A percentile compares a stretch with the other conserved stretches of the same genome.
These are phyloP conservation scores for Achaetomium macrosporum DNA, from an alignment of 2,329 filamentous ascomycete genomes.

Conservation along the genomic window DNA sequence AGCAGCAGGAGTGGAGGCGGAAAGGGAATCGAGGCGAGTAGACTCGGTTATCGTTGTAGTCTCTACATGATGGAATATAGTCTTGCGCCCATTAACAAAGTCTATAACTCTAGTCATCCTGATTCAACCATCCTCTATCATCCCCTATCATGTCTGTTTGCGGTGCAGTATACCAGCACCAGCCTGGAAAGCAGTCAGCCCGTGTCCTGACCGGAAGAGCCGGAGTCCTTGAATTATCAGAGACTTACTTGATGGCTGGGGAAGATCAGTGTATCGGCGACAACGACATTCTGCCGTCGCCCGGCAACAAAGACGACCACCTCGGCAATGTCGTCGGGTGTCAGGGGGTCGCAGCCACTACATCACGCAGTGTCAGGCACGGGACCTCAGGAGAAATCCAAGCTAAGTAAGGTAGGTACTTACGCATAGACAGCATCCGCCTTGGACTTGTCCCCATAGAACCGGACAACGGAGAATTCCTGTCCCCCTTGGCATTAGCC, in stretches of 20 bases:
- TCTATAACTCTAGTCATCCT: not conserved
- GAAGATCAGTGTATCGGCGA: conserved; percentile 82
- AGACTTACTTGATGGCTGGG: conserved; percentile 77
- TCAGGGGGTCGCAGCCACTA: conserved; percentile 74
- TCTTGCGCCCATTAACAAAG: too few relatives aligned
- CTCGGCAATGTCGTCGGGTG: conserved; percentile 86
- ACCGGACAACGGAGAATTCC: conserved; percentile 86
- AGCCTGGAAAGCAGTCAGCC: conserved; percentile 24
- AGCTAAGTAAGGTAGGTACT: conserved; percentile 26
- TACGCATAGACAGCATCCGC: conserved; percentile 85
- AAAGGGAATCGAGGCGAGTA: too few relatives aligned
- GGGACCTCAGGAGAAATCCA: not conserved
- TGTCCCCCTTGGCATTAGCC: conserved; percentile 25
- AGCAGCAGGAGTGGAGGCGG: too few relatives aligned
- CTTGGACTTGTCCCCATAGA: conserved; percentile 82
- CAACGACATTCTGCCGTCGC: conserved; percentile 80
- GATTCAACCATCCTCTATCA: not conserved
- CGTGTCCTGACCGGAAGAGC: not conserved
- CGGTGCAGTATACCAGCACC: conserved; percentile 30
- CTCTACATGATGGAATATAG: not conserved
- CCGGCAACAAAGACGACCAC: conserved; percentile 80
- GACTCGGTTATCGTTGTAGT: not conserved
- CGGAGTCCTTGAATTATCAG: not conserved
- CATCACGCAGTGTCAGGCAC: not conserved
- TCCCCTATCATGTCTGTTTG: conserved; percentile 16